phyloP scores from a whole-genome alignment of 129 eudicot species.

The Centaurea solstitialis region DNA sequence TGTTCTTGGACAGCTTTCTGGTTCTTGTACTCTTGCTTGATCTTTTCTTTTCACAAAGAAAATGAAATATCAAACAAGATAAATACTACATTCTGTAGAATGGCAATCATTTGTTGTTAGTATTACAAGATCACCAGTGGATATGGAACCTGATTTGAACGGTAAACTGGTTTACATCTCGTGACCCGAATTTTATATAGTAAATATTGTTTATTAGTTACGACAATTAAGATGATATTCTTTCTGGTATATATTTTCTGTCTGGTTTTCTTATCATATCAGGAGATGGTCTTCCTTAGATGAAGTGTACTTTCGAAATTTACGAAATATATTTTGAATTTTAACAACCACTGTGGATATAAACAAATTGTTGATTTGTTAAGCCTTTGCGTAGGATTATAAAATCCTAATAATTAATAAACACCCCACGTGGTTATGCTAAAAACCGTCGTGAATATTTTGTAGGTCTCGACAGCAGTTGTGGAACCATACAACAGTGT shows the following conservation, averaged over 20 bases:
- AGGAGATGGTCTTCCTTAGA: neutral
- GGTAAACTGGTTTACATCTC: neutral
- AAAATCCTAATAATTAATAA: neutral
- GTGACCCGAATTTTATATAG: neutral
- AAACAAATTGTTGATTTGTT: neutral
- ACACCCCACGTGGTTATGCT: neutral
- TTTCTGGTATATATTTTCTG: neutral
- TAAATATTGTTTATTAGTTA: no score
- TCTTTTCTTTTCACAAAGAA: neutral
- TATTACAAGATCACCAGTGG: neutral
- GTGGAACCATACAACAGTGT: constrained; percentile 94
- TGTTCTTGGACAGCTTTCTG: neutral
- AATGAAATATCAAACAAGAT: neutral
- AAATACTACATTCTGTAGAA: neutral
- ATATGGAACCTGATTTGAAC: neutral
- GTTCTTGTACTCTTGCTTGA: neutral
- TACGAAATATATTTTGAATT: neutral
- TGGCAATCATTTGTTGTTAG: neutral
- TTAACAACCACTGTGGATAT: neutral
- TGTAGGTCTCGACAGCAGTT: constrained; percentile 86
- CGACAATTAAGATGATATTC: neutral
- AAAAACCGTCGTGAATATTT: neutral
- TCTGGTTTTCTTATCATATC: neutral
- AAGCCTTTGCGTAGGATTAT: neutral
- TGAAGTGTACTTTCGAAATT: neutral